These are phyloP conservation scores for Eremothecium sinecaudum DNA, from an alignment of 1,139 yeast genomes.

Conservation along the genomic window DNA sequence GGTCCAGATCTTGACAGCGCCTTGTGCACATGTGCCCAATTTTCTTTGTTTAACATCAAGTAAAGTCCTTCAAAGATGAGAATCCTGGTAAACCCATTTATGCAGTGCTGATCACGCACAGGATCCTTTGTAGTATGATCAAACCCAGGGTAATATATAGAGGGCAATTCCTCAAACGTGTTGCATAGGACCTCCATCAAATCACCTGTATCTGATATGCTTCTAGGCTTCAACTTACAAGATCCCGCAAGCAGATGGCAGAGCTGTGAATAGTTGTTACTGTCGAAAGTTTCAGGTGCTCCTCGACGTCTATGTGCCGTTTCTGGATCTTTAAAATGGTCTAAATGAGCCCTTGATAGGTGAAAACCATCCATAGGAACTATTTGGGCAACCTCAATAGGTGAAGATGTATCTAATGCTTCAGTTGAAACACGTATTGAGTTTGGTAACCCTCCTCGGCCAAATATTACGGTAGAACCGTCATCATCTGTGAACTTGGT, in stretches of 20 bases:
- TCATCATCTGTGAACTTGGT: conserved; percentile 13
- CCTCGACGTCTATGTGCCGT: conserved; percentile 64
- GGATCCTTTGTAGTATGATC: conserved; percentile 67
- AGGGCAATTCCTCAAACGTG: conserved; percentile 28
- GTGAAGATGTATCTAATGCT: conserved; percentile 2
- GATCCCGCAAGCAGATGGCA: conserved; percentile 26
- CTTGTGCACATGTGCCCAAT: conserved; percentile 41
- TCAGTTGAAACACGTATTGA: conserved; percentile 14
- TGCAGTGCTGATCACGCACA: conserved; percentile 37
- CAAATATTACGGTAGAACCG: conserved; percentile 20
- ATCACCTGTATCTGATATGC: conserved; percentile 1
- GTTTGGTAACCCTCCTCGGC: conserved; percentile 32
- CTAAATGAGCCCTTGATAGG: conserved; percentile 48
- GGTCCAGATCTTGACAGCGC: conserved; percentile 18
- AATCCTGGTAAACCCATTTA: conserved; percentile 37
- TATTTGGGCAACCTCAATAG: conserved; percentile 30
- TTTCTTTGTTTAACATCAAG: conserved; percentile 40
- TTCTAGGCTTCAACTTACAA: conserved; percentile 14
- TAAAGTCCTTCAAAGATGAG: conserved; percentile 59
- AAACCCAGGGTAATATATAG: conserved; percentile 57
- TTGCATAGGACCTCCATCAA: conserved; percentile 13
- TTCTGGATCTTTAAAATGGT: conserved; percentile 42
- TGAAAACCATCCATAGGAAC: conserved; percentile 83
- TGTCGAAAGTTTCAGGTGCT: conserved; percentile 78
- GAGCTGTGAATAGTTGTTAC: conserved; percentile 38